A percentile compares a stretch with the other conserved stretches of the same genome.
phyloP scores from a whole-genome alignment of 805 yeast species.

The Sugiyamaella valdiviana region DNA sequence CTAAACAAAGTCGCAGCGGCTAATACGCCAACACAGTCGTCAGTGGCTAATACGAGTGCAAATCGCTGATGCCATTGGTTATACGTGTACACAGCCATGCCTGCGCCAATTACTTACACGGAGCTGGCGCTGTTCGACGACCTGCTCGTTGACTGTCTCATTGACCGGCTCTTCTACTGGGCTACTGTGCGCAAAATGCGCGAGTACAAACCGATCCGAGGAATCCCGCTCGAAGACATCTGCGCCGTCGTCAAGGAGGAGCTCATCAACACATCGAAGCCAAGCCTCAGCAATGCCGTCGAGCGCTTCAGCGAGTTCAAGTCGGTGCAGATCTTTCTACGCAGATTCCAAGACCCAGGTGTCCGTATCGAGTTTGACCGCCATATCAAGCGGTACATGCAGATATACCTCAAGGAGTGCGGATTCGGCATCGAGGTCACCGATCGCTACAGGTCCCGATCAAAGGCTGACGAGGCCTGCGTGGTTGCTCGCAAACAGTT shows the following conservation, averaged over 20 bases:
- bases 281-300: conserved; percentile 19
- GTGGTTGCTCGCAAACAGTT: conserved; percentile 34
- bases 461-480: conserved; percentile 33
- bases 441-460: conserved; percentile 34
- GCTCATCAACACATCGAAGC: conserved; percentile 10
- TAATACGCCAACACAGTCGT: too few species aligned
- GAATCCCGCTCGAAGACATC: conserved; percentile 16
- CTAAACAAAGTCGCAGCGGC: too few species aligned
- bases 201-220: conserved; percentile 22
- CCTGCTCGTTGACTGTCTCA: conserved; percentile 25
- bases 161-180: conserved; percentile 29
- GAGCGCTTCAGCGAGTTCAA: conserved; percentile 25
- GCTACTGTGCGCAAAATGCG: conserved; percentile 26
- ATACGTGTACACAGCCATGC: neutral
- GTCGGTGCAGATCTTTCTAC: conserved; percentile 27
- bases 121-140: conserved; percentile 29
- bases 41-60: too few species aligned
- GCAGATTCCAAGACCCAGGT: conserved; percentile 20
- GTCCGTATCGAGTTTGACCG: conserved; percentile 31
- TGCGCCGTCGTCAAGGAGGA: conserved; percentile 14
- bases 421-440: conserved; percentile 41
- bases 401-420: conserved; percentile 33
- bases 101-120: conserved; percentile 18
- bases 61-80: too few species aligned
- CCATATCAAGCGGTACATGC: conserved; percentile 36